A percentile compares a stretch with the other conserved stretches of the same genome.
These are phyloP conservation scores for Lodderomyces parapsilosis DNA, from an alignment of 1,139 yeast species.

Conservation along the genomic window DNA sequence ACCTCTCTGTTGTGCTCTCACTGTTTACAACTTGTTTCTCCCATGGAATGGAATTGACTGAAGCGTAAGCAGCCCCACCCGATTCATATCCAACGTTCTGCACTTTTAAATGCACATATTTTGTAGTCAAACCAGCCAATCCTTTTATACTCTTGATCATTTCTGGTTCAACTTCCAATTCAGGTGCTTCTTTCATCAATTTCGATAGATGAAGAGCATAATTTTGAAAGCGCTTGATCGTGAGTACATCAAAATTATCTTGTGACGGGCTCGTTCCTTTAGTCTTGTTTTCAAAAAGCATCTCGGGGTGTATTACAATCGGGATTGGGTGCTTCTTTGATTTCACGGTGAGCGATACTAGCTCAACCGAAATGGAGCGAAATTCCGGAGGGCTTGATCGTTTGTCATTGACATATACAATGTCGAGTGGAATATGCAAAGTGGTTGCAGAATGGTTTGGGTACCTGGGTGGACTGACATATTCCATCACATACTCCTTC, in stretches of 20 bases:
- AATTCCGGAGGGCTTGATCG: constrained; percentile 27
- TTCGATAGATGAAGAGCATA: constrained; percentile 31
- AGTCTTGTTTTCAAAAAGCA: constrained; percentile 35
- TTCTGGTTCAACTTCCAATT: constrained; percentile 25
- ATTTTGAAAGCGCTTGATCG: constrained; percentile 31
- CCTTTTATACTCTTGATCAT: constrained; percentile 31
- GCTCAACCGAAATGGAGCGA: constrained; percentile 29
- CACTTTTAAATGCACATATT: constrained; percentile 17
- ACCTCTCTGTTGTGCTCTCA: neutral
- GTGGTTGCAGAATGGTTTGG: constrained; percentile 7
- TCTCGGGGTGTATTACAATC: constrained; percentile 34
- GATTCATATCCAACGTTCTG: neutral
- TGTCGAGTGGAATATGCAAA: constrained; percentile 27
- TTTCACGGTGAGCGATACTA: constrained; percentile 31
- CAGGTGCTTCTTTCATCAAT: constrained; percentile 26
- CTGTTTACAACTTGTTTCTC: constrained; percentile 7
- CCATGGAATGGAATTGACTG: constrained; percentile 9
- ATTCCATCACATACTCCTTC: constrained; percentile 24
- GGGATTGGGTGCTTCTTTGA: constrained; percentile 38
- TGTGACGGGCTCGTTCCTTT: constrained; percentile 14
- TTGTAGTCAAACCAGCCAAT: constrained; percentile 32
- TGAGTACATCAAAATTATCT: constrained; percentile 33
- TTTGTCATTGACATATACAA: constrained; percentile 20
- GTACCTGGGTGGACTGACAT: constrained; percentile 16
- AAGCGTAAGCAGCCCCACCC: neutral